Evolutionary conservation across 257 asterid genomes (phyloP), one percentile per base, ranked within the genome.

Genomic region (Solanum habrochaites): DNA sequence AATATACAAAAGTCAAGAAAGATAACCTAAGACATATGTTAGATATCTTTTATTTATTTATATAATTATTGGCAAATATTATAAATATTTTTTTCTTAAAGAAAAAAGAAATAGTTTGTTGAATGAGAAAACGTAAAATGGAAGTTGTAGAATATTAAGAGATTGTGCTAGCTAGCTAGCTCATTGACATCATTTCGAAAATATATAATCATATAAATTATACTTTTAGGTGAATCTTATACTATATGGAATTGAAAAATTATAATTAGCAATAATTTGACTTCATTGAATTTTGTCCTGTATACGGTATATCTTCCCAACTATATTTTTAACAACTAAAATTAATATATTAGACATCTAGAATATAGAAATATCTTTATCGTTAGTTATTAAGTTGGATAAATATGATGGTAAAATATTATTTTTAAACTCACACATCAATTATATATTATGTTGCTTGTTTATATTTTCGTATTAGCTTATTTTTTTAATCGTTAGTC

Each of bases 261-360:
- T 37, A 56, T 58, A 62, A 82, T 77, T 72, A 58, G 87, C 82
- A 82, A 89, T 85, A 37, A 89, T 89, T 83, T 87, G 82, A 66
- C 83, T 89, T 73, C 86, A 72, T 60, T 86, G 21, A 87, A 85
- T 75, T 72, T 12, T 85, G 86, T 87, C 71, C 60, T 29, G 4
- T 69, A 69, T 29, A 27, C 21, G 73, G 49, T 87, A 69, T 82
- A 69, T 82, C 86, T 40, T 77, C 72, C 37, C 74, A 85, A 7
- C 20, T 75, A 87, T 75, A 85, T 35, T 86, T 74, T 78, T 45
- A 43, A 25, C 62, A 43, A 75, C 37, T 47, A 16, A 58, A 56
- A 87, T 25, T 10, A 27, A 58, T 49, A 47, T 60, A 21, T 62
- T 39, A 15, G 37, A 83, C 82, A 11, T 70, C 23, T 9, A 60